Evolutionary conservation across 2,329 filamentous ascomycete species (phyloP), one percentile per base, ranked within the genome.

Genomic region (Arachnomyces sp.): DNA sequence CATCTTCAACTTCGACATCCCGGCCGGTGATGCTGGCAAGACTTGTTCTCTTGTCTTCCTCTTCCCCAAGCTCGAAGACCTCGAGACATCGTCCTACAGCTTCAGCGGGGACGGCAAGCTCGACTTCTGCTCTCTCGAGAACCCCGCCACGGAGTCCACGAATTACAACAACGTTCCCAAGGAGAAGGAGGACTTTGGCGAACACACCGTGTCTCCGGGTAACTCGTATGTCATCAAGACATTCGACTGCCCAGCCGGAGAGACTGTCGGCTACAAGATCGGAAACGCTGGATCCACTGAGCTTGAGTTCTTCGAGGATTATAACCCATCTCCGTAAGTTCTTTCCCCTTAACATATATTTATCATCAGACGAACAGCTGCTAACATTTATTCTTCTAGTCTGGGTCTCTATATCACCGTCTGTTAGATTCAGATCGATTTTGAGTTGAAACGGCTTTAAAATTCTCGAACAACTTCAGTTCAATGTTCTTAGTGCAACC

Each of bases 1-100:
- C 9, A 73, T 84, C 53, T 84, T 81, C 72, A 82, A 82, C 66
- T 85, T 85, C 61, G 78, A 82, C 53, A 74, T 85, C 32, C 75
- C 74, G 1, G 46, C 59, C 3, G 59, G 62, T 4, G 70, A 77
- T 50, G 50, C 65, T 7, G 76, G 74, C 49, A 75, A 77, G 61
- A 74, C 74, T 52, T 86, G 81, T 65, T 73, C 69, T 40, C 65
- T 84, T 7, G 65, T 79, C 42, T 85, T 85, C 72, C 66, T 82
- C 33, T 75, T 84, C 61, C 81, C 82, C 8, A 49, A 65, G 37
- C 59, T 75, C 45, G 52, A 66, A 12, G 60, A 79, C 28, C 72
- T 82, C n/a, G 61, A 77, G 59, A 80, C 77, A 1, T 79, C 78
- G 0, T 66, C 68, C 8, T 82, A 67, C 60, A 72, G 62, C 14